Evolutionary conservation across 495 filamentous ascomycete genomes (phyloP), one percentile per base, ranked within the genome.

Genomic region (Cercophora sp.): DNA sequence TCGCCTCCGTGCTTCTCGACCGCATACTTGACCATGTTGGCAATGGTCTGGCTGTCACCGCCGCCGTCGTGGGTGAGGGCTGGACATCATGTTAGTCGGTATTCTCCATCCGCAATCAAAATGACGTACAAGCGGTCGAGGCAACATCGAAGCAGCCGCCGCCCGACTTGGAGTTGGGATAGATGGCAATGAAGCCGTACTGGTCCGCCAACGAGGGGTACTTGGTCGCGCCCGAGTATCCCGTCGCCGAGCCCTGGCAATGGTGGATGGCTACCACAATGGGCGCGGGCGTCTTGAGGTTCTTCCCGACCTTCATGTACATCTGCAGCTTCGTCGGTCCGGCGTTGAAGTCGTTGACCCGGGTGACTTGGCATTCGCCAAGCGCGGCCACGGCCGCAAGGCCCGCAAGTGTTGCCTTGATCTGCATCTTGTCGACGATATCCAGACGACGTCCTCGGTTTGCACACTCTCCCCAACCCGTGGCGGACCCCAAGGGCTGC

Each of bases 261-360:
- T 77, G 77, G 63, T 83, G 78, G 19, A 83, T 74, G 18, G 75
- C 79, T 0, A 83, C 75, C 40, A 83, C 63, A 46, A 83, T 77
- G 18, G 75, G 74, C 1, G 79, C 77, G 35, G 71, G 77, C 0
- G 69, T 59, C 51, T 70, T 69, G 32, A 80, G 71, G 39, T 74
- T 80, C 50, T 63, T 65, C 13, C 78, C 78, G 39, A 81, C 76
- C 47, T 79, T 78, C 41, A 79, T 69, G 61, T 78, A 82, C 76
- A 81, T 78, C 42, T 60, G 64, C 15, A 75, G 62, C 45, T 67
- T 70, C 1, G 72, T 76, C 24, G 78, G 75, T 16, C 62, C 65
- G 36, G 63, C 62, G 10, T 57, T 73, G 60, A 76, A 76, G 57
- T 65, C 66, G 26, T 56, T 67, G 47, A 74, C 71, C 47, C 70